A percentile compares a stretch with the other conserved stretches of the same genome.
Evolutionary conservation across 1,139 yeast species (phyloP).

Genomic region (Pichia sp.): DNA sequence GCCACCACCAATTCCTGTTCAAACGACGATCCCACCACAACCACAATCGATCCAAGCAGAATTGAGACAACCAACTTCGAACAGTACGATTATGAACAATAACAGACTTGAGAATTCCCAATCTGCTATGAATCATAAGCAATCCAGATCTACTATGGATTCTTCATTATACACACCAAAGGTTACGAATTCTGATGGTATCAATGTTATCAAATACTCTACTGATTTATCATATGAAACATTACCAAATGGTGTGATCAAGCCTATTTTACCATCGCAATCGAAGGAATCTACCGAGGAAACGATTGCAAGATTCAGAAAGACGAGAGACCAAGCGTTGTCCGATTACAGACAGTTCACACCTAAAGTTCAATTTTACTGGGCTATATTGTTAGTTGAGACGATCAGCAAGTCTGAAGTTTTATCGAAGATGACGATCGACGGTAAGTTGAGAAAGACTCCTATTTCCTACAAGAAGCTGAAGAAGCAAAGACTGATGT

Average conservation of each 20-base stretch:
- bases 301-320: constrained; percentile 29
- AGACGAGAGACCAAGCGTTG: constrained; percentile 33
- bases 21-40: background rate
- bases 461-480: constrained; percentile 43
- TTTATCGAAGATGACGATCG: constrained; percentile 42
- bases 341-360: constrained; percentile 38
- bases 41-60: background rate
- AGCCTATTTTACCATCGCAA: constrained; percentile 33
- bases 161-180: constrained; percentile 5
- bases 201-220: constrained; percentile 18
- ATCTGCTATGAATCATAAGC: background rate
- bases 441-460: constrained; percentile 39
- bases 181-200: background rate
- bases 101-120: background rate
- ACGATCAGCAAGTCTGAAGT: constrained; percentile 41
- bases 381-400: constrained; percentile 50
- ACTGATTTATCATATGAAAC: constrained; percentile 22
- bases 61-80: background rate
- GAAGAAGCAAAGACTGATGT: constrained; percentile 50
- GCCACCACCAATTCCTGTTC: constrained; percentile 1
- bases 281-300: constrained; percentile 27
- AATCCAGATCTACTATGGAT: constrained; percentile 3
- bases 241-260: constrained; percentile 27
- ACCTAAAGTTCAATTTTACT: constrained; percentile 45
- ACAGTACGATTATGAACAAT: background rate